Base-by-base conservation (phyloP, 257 asterid genomes). In the Penstemon newberryi region DNA sequence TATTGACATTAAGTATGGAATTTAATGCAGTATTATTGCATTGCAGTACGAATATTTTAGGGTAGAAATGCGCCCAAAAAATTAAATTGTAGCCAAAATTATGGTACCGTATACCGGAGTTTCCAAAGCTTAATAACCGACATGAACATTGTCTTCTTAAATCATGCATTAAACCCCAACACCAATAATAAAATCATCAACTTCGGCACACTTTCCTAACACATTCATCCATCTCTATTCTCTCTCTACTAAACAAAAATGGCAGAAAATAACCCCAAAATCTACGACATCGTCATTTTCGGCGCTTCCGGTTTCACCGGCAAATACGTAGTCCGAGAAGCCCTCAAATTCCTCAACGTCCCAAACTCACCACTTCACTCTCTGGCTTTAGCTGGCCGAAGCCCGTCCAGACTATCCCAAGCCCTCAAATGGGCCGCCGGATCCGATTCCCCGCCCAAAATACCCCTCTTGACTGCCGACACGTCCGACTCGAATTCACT, bases 241-340 rank as follows among this genome's bases (percentile, higher is more conserved):
- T 15, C 18, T 15, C 18, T 15, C 18, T 15, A 15, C 18, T 15
- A 0, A 13, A 5, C 45, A 47, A 50, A 18, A 63, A 82, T 82
- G 87, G 77, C 75, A n/a, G 78, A 70, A 73, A 47, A 36, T 47
- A 3, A 65, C 49, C 8, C 45, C 70, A n/a, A 56, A 51, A 19
- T 49, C 18, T 92, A 85, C 83, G 96, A 90, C 66, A 7, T 85
- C 8, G 70, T 85, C 13, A 88, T 88, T 67, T 72, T 92, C 54
- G 98, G 98, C 4, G 98, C 96, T 8, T 92, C 98, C 0, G 97
- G 98, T 6, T 90, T 83, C 89, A 92, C 97, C 66, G 98, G 96
- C 0, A 90, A 88, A 45, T 88, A 92, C 72, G 96, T 90, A 1
- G 69, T 90, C 76, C 79, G 93, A 5, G 97, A 92, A 74, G 95